These are phyloP conservation scores for Nicotiana benthamiana DNA, from an alignment of 257 asterid genomes.

Conservation along the genomic window DNA sequence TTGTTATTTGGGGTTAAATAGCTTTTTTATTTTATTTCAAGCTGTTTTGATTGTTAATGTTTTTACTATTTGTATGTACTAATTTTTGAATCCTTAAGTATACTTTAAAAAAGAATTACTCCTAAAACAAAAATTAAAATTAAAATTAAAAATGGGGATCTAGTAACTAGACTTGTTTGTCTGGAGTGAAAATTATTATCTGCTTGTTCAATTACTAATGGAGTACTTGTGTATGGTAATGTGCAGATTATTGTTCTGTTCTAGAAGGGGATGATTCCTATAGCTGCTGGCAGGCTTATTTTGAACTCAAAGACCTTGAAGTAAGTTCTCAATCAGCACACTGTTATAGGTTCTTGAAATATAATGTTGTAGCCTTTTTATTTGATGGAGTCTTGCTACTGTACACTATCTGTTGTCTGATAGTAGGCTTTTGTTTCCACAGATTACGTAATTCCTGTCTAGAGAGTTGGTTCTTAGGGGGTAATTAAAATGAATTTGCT, in stretches of 20 bases:
- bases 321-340: slow-evolving; percentile 32
- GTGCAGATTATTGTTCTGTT: slow-evolving; percentile 73
- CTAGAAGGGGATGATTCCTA: slow-evolving; percentile 81
- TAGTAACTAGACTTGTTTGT: background rate
- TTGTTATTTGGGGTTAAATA: too few relatives aligned
- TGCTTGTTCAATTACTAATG: background rate
- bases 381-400: background rate
- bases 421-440: background rate
- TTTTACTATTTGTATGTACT: too few relatives aligned
- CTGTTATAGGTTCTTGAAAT: background rate
- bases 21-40: too few relatives aligned
- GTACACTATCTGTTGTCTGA: background rate
- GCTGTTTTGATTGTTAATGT: too few relatives aligned
- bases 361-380: background rate
- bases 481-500: background rate
- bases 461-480: background rate
- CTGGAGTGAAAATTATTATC: background rate
- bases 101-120: too few relatives aligned
- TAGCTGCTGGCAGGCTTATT: slow-evolving; percentile 92
- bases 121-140: too few relatives aligned
- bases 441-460: background rate
- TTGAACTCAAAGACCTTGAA: slow-evolving; percentile 89
- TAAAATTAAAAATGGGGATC: background rate
- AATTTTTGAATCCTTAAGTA: too few relatives aligned
- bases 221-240: background rate